Base-by-base conservation (phyloP, 371 early-diverging fungal species). In the Chytridium lagenaria region DNA sequence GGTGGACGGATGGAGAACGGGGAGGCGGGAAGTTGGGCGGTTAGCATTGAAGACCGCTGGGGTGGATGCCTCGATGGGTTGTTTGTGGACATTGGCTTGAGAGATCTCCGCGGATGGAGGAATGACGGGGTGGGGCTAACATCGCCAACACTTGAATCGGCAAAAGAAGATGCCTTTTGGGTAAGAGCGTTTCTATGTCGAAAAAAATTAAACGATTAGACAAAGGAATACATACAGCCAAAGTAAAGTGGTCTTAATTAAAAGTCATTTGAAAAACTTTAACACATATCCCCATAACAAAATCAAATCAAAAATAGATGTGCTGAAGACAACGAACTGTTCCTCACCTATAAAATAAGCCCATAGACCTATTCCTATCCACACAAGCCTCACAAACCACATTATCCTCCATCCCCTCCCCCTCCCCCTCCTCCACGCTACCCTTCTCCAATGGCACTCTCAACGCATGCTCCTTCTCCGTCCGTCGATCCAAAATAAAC, bases 311-410 rank as follows among this genome's bases (percentile, higher is more conserved):
- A n/a, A n/a, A n/a, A n/a, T n/a, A n/a, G n/a, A n/a, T n/a, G n/a
- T n/a, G n/a, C n/a, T n/a, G n/a, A n/a, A n/a, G n/a, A n/a, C n/a
- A n/a, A n/a, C n/a, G n/a, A n/a, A n/a, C n/a, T n/a, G n/a, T n/a
- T n/a, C n/a, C n/a, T n/a, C n/a, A n/a, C 57, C 22, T 55, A 30
- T 37, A 26, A 57, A 73, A 73, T 15, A 73, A 51, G 33, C 70
- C 69, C 69, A 74, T 69, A 31, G 70, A 65, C 15, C 70, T 55
- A 40, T 74, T 74, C 57, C 63, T 50, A 31, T 69, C 67, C 63
- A 74, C 31, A 52, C 75, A 74, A 5, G n/a, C 19, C 15, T 66
- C 39, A 36, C 75, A 74, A 28, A 74, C 75, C 34, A 70, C 63
- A 70, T 74, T 74, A 39, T 74, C 75, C 26, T 55, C 33, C n/a